phyloP scores from a whole-genome alignment of 2,329 filamentous ascomycete genomes.

The Aureobasidium uvarum region DNA sequence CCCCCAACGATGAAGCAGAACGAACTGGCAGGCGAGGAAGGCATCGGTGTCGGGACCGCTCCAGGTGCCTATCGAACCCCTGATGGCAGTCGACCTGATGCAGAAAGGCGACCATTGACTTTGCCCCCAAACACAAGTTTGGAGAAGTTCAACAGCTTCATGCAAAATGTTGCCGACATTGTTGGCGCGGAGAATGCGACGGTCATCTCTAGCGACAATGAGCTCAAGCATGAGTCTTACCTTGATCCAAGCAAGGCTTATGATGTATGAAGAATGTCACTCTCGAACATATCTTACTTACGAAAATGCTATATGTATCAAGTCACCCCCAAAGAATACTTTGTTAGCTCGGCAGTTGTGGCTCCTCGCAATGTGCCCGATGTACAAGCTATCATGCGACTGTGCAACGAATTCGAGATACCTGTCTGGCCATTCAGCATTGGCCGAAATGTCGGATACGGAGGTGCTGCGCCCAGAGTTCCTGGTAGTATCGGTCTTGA shows the following conservation, averaged over 20 bases:
- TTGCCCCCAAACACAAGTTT: not conserved
- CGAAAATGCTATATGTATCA: slow-evolving; percentile 28
- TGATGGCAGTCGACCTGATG: not conserved
- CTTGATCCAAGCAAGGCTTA: slow-evolving; percentile 27
- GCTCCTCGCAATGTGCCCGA: slow-evolving; percentile 42
- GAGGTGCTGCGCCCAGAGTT: slow-evolving; percentile 55
- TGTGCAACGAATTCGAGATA: slow-evolving; percentile 48
- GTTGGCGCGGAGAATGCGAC: slow-evolving; percentile 19
- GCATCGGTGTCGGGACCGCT: not conserved
- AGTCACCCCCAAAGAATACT: slow-evolving; percentile 45
- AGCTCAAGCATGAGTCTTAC: slow-evolving; percentile 24
- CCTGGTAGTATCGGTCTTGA: slow-evolving; percentile 53
- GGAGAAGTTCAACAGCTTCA: not conserved
- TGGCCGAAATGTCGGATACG: slow-evolving; percentile 55
- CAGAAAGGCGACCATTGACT: not conserved
- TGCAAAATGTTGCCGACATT: not conserved
- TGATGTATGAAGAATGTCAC: not conserved
- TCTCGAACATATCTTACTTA: not conserved
- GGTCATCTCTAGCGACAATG: slow-evolving; percentile 18
- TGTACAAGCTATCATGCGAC: slow-evolving; percentile 49
- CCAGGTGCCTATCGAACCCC: not conserved
- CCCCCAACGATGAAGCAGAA: not conserved
- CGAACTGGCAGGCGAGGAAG: not conserved
- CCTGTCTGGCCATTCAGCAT: slow-evolving; percentile 53
- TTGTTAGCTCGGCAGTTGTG: slow-evolving; percentile 48